Evolutionary conservation across 768 basidiomycete species (phyloP).

Genomic region (Filobasidium floriforme): DNA sequence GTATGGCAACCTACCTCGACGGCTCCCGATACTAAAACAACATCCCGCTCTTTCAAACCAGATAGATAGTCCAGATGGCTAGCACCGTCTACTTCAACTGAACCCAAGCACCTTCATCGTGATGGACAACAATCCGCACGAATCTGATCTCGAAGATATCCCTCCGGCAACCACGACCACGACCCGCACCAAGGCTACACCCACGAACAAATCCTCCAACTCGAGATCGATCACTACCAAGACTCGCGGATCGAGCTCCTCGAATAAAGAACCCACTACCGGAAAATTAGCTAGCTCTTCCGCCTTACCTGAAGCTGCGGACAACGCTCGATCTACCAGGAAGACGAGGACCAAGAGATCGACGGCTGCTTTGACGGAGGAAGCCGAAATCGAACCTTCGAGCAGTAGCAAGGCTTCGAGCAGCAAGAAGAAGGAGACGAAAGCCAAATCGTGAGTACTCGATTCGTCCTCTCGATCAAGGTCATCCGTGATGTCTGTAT

Average conservation of each 20-base stretch:
- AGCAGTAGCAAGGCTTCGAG: no score
- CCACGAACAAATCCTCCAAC: neutral
- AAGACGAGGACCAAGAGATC: no score
- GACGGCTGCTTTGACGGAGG: no score
- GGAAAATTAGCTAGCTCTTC: no score
- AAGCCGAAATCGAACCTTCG: no score
- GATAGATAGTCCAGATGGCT: neutral
- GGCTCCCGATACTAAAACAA: no score
- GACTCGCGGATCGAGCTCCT: neutral
- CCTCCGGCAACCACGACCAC: neutral
- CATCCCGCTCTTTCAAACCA: neutral
- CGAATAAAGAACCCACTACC: no score
- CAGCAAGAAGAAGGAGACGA: constrained; percentile 8
- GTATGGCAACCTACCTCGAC: no score
- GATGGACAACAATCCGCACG: constrained; percentile 7
- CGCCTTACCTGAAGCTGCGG: no score
- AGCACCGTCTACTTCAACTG: neutral
- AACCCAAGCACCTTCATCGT: neutral
- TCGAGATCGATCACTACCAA: neutral
- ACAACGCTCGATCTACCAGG: no score
- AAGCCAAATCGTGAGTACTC: constrained; percentile 4
- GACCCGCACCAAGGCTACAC: neutral
- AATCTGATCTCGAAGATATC: constrained; percentile 4
- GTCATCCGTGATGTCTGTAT: neutral
- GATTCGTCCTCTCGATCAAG: neutral